Evolutionary conservation across 2,329 filamentous ascomycete species (phyloP).

Genomic region (Celoporthe dispersa): DNA sequence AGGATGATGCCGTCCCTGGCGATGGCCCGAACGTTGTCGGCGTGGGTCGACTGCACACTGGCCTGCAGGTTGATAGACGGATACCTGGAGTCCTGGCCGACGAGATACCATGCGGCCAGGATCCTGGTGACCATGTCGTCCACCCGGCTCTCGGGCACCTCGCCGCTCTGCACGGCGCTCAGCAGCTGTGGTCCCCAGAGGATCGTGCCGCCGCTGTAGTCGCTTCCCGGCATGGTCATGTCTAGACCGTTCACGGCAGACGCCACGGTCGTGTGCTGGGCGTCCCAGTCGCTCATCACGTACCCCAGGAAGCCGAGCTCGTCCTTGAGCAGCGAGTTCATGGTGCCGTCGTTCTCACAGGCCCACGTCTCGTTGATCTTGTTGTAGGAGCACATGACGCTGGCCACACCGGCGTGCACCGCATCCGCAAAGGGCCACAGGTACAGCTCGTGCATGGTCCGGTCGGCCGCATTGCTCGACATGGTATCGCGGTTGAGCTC

Average conservation of each 20-base stretch:
- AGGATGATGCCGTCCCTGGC: slow-evolving; percentile 64
- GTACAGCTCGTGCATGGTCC: slow-evolving; percentile 70
- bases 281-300: slow-evolving; percentile 70
- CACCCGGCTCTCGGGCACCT: slow-evolving; percentile 61
- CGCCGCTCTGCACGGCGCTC: slow-evolving; percentile 59
- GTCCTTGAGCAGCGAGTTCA: slow-evolving; percentile 68
- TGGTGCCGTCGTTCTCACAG: slow-evolving; percentile 64
- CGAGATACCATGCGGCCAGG: slow-evolving; percentile 64
- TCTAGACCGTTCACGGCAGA: slow-evolving; percentile 73
- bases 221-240: slow-evolving; percentile 79
- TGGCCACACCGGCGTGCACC: slow-evolving; percentile 66
- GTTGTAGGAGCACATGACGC: slow-evolving; percentile 76
- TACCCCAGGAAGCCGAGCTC: slow-evolving; percentile 76
- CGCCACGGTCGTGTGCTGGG: slow-evolving; percentile 72
- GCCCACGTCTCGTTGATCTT: slow-evolving; percentile 71
- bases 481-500: slow-evolving; percentile 61
- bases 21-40: slow-evolving; percentile 62
- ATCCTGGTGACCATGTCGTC: slow-evolving; percentile 71
- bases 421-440: slow-evolving; percentile 73
- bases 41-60: slow-evolving; percentile 63
- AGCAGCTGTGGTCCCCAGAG: slow-evolving; percentile 61
- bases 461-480: slow-evolving; percentile 64
- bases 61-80: slow-evolving; percentile 59
- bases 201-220: slow-evolving; percentile 56
- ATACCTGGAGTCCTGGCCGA: slow-evolving; percentile 54